These are phyloP conservation scores for Fusarium buharicum DNA, from an alignment of 2,329 filamentous ascomycete species.

Conservation along the genomic window DNA sequence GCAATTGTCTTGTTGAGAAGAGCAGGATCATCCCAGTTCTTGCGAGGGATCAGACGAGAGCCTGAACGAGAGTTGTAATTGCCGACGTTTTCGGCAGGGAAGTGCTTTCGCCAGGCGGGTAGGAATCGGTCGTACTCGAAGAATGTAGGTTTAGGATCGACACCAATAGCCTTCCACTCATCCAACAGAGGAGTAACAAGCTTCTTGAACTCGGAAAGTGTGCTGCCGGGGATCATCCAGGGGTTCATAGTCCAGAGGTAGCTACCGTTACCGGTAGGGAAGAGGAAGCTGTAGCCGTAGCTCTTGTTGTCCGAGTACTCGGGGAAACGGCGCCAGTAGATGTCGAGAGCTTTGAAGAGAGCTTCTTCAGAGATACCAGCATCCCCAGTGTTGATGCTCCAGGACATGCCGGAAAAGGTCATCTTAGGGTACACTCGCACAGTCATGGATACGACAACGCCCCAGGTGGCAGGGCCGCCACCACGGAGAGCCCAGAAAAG, in stretches of 20 bases:
- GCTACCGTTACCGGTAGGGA: slow-evolving; percentile 44
- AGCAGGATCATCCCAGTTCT: slow-evolving; percentile 29
- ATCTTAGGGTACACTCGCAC: slow-evolving; percentile 51
- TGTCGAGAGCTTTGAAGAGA: slow-evolving; percentile 47
- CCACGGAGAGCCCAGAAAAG: slow-evolving; percentile 71
- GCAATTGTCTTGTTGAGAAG: slow-evolving; percentile 28
- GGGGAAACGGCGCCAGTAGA: slow-evolving; percentile 43
- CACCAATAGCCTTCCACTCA: slow-evolving; percentile 47
- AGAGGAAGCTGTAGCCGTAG: slow-evolving; percentile 43
- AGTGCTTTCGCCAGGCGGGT: slow-evolving; percentile 44
- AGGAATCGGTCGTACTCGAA: slow-evolving; percentile 43
- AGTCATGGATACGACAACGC: slow-evolving; percentile 54
- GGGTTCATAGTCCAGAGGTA: slow-evolving; percentile 47
- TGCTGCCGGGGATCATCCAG: slow-evolving; percentile 41
- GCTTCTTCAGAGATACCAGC: slow-evolving; percentile 36
- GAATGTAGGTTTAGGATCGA: slow-evolving; percentile 44
- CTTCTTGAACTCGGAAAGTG: slow-evolving; percentile 46
- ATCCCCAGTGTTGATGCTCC: slow-evolving; percentile 44
- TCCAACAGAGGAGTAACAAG: slow-evolving; percentile 44
- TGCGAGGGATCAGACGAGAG: slow-evolving; percentile 46
- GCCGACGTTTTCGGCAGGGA: slow-evolving; percentile 42
- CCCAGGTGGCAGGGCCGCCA: slow-evolving; percentile 63
- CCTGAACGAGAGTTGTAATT: slow-evolving; percentile 39
- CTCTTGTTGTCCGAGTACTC: slow-evolving; percentile 43
- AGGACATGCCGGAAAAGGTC: slow-evolving; percentile 47